These are phyloP conservation scores for Epicoccum nigrum DNA, from an alignment of 2,329 filamentous ascomycete species.

Conservation along the genomic window DNA sequence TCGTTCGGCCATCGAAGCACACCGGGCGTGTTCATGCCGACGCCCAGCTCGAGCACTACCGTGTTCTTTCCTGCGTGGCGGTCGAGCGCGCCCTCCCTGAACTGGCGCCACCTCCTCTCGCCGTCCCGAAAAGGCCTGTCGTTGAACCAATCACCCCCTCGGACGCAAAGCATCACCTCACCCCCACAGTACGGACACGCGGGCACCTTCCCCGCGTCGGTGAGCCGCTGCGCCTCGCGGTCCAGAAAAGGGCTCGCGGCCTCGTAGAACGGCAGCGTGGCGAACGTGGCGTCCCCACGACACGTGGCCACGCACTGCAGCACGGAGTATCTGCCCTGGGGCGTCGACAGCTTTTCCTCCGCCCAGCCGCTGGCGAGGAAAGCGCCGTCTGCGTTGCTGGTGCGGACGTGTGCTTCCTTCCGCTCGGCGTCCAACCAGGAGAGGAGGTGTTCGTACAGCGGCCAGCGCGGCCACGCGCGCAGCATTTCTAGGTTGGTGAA, in stretches of 20 bases:
- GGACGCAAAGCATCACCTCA: slow-evolving; percentile 36
- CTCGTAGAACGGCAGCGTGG: slow-evolving; percentile 26
- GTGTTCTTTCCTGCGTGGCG: slow-evolving; percentile 20
- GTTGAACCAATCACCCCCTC: slow-evolving; percentile 38
- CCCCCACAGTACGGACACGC: slow-evolving; percentile 33
- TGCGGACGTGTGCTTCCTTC: slow-evolving; percentile 35
- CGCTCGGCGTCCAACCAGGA: slow-evolving; percentile 21
- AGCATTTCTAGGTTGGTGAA: slow-evolving; percentile 41
- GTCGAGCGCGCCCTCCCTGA: slow-evolving; percentile 15
- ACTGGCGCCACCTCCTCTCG: slow-evolving; percentile 28
- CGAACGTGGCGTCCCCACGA: slow-evolving; percentile 34
- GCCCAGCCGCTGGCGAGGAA: slow-evolving; percentile 39
- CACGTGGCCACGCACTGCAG: slow-evolving; percentile 42
- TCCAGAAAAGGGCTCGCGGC: slow-evolving; percentile 30
- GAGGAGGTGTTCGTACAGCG: slow-evolving; percentile 24
- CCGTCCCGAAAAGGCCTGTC: slow-evolving; percentile 28
- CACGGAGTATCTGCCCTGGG: slow-evolving; percentile 40
- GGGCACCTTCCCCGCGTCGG: slow-evolving; percentile 27
- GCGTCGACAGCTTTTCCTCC: slow-evolving; percentile 33
- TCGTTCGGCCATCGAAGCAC: slow-evolving; percentile 33
- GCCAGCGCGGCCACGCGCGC: slow-evolving; percentile 33
- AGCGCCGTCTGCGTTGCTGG: slow-evolving; percentile 44
- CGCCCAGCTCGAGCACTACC: slow-evolving; percentile 30
- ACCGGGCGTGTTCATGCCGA: slow-evolving; percentile 33
- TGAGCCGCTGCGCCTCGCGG: slow-evolving; percentile 26